Conservation (phyloP, 306 rosid species). For the Biancaea sappan region DNA sequence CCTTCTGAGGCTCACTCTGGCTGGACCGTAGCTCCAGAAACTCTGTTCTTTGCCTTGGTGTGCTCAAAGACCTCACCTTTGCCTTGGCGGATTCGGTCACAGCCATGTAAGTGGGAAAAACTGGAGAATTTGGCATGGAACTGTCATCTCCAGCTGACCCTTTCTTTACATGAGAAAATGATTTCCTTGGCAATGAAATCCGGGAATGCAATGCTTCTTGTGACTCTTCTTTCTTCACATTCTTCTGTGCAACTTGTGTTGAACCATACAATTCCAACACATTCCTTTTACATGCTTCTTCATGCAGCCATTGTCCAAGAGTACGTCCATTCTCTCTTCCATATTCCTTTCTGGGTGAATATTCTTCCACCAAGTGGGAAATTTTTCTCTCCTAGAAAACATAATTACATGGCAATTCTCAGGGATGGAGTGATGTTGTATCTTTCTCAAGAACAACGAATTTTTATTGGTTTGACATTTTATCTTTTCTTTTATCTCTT, state of each 20-base stretch:
- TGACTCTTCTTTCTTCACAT: slow-evolving; percentile 30
- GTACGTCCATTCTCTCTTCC: slow-evolving; percentile 43
- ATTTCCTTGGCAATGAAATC: slow-evolving; percentile 54
- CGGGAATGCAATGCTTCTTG: slow-evolving; percentile 41
- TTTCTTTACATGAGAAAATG: slow-evolving; percentile 52
- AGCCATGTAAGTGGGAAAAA: slow-evolving; percentile 60
- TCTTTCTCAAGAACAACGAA: background rate
- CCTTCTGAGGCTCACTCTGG: slow-evolving; percentile 33
- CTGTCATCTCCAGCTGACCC: slow-evolving; percentile 41
- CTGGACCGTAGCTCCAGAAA: slow-evolving; percentile 43
- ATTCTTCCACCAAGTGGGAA: slow-evolving; percentile 51
- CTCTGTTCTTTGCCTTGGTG: slow-evolving; percentile 60
- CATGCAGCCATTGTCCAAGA: slow-evolving; percentile 49
- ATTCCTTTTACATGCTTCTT: slow-evolving; percentile 42
- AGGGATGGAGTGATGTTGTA: background rate
- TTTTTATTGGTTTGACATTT: background rate
- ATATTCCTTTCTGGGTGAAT: slow-evolving; percentile 27
- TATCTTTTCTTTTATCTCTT: background rate
- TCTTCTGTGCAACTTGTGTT: slow-evolving; percentile 29
- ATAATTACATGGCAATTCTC: slow-evolving; percentile 1
- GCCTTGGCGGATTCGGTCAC: slow-evolving; percentile 69
- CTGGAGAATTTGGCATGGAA: slow-evolving; percentile 57
- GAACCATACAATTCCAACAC: slow-evolving; percentile 30
- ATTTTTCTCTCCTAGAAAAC: slow-evolving; percentile 61
- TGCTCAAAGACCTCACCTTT: slow-evolving; percentile 66